Conservation (phyloP, 805 yeast species). For the Teunomyces barrocoloradensis region DNA sequence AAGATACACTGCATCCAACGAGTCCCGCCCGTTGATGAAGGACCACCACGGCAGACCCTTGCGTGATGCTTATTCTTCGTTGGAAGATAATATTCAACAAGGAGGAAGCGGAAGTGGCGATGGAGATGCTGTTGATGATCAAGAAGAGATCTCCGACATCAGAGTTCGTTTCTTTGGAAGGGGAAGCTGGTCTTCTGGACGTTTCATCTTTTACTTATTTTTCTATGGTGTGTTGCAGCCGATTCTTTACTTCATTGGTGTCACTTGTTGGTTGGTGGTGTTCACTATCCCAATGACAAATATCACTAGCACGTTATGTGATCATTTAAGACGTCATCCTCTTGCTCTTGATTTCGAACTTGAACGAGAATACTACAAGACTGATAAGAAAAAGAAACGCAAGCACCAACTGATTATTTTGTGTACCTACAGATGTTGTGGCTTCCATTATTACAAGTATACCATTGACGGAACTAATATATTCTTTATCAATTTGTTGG, state of each 20-base stretch:
- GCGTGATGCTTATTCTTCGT: conserved; percentile 35
- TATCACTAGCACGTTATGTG: conserved; percentile 61
- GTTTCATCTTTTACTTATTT: conserved; percentile 69
- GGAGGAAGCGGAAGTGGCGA: neutral
- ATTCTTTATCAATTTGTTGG: conserved; percentile 80
- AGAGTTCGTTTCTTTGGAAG: conserved; percentile 76
- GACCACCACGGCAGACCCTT: conserved; percentile 43
- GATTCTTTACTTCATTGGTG: conserved; percentile 49
- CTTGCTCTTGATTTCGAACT: conserved; percentile 74
- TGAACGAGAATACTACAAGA: conserved; percentile 49
- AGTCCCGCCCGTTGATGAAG: conserved; percentile 38
- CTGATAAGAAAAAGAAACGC: conserved; percentile 23
- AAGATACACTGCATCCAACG: conserved; percentile 30
- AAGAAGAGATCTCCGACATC: conserved; percentile 28
- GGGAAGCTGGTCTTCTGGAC: conserved; percentile 85
- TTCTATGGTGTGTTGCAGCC: conserved; percentile 76
- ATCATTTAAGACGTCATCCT: conserved; percentile 87
- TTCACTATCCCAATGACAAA: conserved; percentile 94
- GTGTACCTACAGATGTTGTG: conserved; percentile 90
- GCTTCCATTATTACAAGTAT: conserved; percentile 90
- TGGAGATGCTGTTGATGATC: conserved; percentile 11
- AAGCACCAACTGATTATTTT: conserved; percentile 61
- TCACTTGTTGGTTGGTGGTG: conserved; percentile 75
- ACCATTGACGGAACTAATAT: conserved; percentile 96
- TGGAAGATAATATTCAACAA: conserved; percentile 15